Conservation (phyloP, 1,284 basidiomycete genomes). For the Sanghuangporus weigelae region DNA sequence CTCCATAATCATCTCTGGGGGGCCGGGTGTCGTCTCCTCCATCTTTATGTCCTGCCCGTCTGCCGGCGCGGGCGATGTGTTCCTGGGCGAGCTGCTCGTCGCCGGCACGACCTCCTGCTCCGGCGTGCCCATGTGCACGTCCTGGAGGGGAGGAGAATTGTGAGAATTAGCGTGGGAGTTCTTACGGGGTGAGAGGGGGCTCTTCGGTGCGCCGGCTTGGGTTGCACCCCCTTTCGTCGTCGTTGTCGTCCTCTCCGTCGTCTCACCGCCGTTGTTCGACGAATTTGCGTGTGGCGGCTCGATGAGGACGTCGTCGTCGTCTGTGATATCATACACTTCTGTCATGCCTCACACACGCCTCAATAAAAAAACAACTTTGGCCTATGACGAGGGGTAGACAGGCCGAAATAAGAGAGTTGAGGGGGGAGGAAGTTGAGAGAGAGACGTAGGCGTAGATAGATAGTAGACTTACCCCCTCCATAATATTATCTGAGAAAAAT, state of each 20-base stretch:
- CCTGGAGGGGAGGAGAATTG: neutral
- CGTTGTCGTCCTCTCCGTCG: neutral
- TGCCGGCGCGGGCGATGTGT: neutral
- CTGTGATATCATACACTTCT: neutral
- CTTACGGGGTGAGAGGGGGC: neutral
- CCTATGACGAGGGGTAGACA: neutral
- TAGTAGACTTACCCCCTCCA: neutral
- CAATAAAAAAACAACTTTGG: neutral
- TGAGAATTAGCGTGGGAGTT: neutral
- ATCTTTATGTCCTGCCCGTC: neutral
- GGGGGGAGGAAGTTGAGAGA: neutral
- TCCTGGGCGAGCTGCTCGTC: neutral
- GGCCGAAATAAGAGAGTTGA: neutral
- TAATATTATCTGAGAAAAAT: neutral
- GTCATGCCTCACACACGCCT: neutral
- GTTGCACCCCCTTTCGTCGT: neutral
- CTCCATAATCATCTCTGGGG: neutral
- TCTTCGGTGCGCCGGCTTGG: neutral
- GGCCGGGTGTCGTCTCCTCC: neutral
- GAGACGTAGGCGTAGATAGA: neutral
- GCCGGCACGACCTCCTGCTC: neutral
- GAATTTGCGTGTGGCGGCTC: neutral
- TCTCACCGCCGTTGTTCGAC: neutral
- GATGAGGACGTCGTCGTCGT: slow-evolving; percentile 4
- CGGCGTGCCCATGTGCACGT: neutral